phyloP scores from a whole-genome alignment of 1,139 yeast species.

The Saccharomyces hybrid region DNA sequence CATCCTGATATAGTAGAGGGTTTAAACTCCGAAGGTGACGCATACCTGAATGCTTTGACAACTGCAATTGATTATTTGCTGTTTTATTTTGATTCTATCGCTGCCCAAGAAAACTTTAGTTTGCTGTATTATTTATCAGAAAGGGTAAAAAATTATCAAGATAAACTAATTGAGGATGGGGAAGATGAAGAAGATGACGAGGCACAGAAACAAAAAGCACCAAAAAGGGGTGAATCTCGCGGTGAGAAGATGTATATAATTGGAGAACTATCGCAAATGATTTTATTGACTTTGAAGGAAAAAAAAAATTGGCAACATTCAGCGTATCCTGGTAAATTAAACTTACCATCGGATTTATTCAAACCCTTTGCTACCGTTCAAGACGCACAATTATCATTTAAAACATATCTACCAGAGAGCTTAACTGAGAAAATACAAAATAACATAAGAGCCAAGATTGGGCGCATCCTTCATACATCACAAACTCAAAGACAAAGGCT shows the following conservation, averaged over 20 bases:
- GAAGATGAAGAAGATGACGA: slow-evolving; percentile 28
- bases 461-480: slow-evolving; percentile 23
- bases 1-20: slow-evolving; percentile 58
- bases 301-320: slow-evolving; percentile 59
- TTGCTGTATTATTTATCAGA: slow-evolving; percentile 69
- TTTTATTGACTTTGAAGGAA: slow-evolving; percentile 53
- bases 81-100: slow-evolving; percentile 54
- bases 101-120: slow-evolving; percentile 61
- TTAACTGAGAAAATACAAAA: slow-evolving; percentile 17
- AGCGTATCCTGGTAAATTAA: slow-evolving; percentile 75
- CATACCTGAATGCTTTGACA: slow-evolving; percentile 36
- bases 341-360: slow-evolving; percentile 59
- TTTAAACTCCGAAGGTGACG: slow-evolving; percentile 28
- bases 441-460: slow-evolving; percentile 26
- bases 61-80: slow-evolving; percentile 54
- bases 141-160: slow-evolving; percentile 72
- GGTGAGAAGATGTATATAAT: slow-evolving; percentile 46
- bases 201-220: slow-evolving; percentile 5
- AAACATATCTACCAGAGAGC: slow-evolving; percentile 21
- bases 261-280: slow-evolving; percentile 66
- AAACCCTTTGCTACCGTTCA: slow-evolving; percentile 41
- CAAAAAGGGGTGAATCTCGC: slow-evolving; percentile 16
- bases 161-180: slow-evolving; percentile 39
- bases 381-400: slow-evolving; percentile 33
- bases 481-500: slow-evolving; percentile 28